Evolutionary conservation across 441 rosid species (phyloP).

Genomic region (Lepidium campestre): DNA sequence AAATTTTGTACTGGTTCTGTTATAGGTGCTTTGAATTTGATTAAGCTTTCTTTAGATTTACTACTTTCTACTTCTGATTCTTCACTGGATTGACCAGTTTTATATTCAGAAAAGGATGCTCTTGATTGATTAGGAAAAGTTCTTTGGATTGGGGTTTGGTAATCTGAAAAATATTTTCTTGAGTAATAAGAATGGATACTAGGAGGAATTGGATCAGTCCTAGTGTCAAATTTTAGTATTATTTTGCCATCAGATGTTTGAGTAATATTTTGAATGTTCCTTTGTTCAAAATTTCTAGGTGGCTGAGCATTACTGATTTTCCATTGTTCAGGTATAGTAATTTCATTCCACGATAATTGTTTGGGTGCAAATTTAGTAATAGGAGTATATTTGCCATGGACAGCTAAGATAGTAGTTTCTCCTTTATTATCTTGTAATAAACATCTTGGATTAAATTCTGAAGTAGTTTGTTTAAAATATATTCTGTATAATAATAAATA

Average conservation of each 20-base stretch:
- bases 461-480: neutral
- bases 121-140: too few species aligned
- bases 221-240: neutral
- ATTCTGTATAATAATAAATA: neutral
- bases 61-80: neutral
- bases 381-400: neutral
- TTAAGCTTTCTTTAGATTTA: neutral
- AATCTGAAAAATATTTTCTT: too few species aligned
- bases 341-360: neutral
- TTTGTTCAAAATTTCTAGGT: neutral
- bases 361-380: neutral
- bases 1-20: neutral
- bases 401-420: neutral
- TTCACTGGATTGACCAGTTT: neutral
- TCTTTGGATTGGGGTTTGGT: too few species aligned
- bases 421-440: neutral
- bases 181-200: neutral
- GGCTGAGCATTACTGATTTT: neutral
- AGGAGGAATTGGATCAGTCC: neutral
- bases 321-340: neutral
- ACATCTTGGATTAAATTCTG: neutral
- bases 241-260: neutral
- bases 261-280: neutral
- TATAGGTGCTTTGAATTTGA: neutral
- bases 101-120: too few species aligned